Evolutionary conservation across 192 early-diverging fungal species (phyloP).

Genomic region (Rhizoclosmatium sp.): DNA sequence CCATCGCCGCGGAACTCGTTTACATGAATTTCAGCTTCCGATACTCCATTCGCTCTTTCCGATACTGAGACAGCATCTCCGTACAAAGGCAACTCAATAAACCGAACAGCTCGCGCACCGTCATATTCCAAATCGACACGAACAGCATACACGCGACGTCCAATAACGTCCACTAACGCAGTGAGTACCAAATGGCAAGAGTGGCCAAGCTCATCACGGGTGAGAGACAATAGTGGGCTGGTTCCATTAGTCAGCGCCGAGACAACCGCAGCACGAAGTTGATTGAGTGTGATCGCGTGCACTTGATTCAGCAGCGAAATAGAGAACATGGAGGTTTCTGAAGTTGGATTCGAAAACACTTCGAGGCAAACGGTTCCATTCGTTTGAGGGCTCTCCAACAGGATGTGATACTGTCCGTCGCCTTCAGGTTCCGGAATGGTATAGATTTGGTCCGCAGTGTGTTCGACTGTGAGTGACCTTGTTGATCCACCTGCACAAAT

Average conservation of each 20-base stretch:
- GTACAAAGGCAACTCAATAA: slow-evolving; percentile 3
- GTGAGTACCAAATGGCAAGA: slow-evolving; percentile 1
- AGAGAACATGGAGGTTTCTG: background rate
- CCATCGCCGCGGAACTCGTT: too few relatives aligned
- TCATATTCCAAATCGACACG: slow-evolving; percentile 17
- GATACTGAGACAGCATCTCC: slow-evolving; percentile 12
- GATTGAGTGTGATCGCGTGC: background rate
- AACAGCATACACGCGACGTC: slow-evolving; percentile 24
- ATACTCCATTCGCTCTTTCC: background rate
- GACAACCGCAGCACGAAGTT: slow-evolving; percentile 18
- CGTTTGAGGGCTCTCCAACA: slow-evolving; percentile 13
- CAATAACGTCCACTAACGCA: slow-evolving; percentile 8
- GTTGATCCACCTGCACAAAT: slow-evolving; percentile 16
- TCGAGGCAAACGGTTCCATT: background rate
- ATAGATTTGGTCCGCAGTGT: slow-evolving; percentile 34
- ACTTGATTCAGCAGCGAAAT: background rate
- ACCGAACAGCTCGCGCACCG: slow-evolving; percentile 17
- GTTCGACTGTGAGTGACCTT: slow-evolving; percentile 25
- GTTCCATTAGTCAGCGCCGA: background rate
- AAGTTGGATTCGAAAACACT: slow-evolving; percentile 1
- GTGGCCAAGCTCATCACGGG: background rate
- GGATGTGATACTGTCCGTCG: background rate
- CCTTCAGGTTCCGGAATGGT: slow-evolving; percentile 23
- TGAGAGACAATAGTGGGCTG: background rate
- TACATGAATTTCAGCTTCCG: too few relatives aligned